Percentiles rank a stretch among this genome's conserved stretches.
These are phyloP conservation scores for Paramecium sexaurelia DNA, from an alignment of 73 alveolate species.

Conservation along the genomic window DNA sequence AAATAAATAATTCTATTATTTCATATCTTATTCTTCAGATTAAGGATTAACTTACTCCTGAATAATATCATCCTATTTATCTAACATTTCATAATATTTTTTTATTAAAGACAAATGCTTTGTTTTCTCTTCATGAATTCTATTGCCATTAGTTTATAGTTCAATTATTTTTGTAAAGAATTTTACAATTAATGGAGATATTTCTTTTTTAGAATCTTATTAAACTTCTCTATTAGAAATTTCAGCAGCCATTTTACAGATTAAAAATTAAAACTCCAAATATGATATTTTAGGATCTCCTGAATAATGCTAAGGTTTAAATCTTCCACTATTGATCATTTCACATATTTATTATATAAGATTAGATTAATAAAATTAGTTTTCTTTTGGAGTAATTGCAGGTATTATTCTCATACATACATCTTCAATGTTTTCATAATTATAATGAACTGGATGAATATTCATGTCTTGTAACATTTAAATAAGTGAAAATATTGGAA, in stretches of 20 bases:
- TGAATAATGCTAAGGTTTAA: neutral
- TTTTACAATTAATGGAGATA: neutral
- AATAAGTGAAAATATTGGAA: neutral
- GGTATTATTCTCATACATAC: conserved; percentile 40
- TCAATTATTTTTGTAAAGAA: neutral
- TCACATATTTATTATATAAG: neutral
- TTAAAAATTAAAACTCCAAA: conserved; percentile 9
- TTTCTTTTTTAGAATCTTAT: conserved; percentile 10
- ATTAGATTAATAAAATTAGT: conserved; percentile 15
- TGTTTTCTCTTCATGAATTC: neutral
- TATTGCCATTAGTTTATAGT: neutral
- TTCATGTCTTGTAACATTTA: neutral
- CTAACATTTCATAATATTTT: neutral
- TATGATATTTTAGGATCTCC: conserved; percentile 52
- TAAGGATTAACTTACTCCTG: neutral
- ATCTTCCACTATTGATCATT: neutral
- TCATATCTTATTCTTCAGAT: neutral
- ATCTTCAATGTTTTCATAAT: conserved; percentile 20
- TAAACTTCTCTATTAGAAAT: neutral
- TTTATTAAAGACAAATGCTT: neutral
- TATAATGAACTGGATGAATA: conserved; percentile 7
- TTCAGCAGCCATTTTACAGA: conserved; percentile 3
- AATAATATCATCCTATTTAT: neutral
- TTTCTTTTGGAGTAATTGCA: neutral
- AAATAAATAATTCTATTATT: conserved; percentile 26